Base-by-base conservation (phyloP, 352 stramenopile genomes). In the Phytophthora chlamydospora region DNA sequence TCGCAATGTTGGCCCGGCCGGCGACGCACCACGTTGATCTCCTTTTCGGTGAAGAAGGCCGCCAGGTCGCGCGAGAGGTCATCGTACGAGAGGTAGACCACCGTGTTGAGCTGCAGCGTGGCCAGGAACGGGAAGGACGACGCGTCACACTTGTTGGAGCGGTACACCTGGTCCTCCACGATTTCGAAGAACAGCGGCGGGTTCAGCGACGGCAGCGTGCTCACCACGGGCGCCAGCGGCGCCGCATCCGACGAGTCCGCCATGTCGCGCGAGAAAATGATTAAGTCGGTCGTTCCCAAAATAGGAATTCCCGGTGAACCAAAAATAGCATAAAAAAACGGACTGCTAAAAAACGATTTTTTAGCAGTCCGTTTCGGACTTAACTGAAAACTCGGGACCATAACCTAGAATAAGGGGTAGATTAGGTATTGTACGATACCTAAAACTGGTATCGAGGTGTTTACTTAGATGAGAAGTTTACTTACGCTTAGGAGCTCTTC, bases 111-210 rank as follows among this genome's bases (percentile, higher is more conserved):
- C 57, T 88, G 79, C 61, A 95, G 68, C 33, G 75, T 89, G 43
- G 78, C 75, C 47, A 95, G 68, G 63, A 93, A 95, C 52, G 87
- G 78, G 68, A 95, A 93, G 16, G 83, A 91, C 27, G 83, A 91
- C 50, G 80, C 70, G 59, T 95, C 86, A 70, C 83, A 95, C 58
- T 93, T 95, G 80, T 95, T 95, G 58, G 80, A 91, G 38, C 81
- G 79, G 44, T 89, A 95, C 14, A 95, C 86, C 45, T 87, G 75
- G 57, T 91, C 78, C 62, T 93, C 86, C 41, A 95, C 86, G 58
- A 95, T 93, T 71, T 93, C 86, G 57, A 93, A 95, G 78, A 90
- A 95, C 55, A 90, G 71, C 57, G 86, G 86, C 49, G 86, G 84
- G 62, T 93, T 95, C 61, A 93, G 68, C 24, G 83, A 89, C 49